Evolutionary conservation across 163 green algal species (phyloP).

Genomic region (Chloromonas sp.): DNA sequence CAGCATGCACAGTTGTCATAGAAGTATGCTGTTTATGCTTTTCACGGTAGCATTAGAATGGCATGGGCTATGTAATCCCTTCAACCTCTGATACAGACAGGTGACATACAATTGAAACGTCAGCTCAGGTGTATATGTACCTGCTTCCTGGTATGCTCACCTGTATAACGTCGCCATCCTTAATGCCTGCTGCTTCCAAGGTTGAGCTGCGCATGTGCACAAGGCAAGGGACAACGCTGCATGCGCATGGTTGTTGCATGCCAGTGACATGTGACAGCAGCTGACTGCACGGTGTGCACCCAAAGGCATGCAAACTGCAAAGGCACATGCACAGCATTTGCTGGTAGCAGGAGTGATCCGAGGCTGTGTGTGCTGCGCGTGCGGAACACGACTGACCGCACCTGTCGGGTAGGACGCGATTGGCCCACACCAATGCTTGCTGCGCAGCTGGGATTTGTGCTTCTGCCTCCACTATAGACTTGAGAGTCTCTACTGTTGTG

Average conservation of each 20-base stretch:
- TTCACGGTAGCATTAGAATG: neutral
- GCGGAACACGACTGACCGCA: neutral
- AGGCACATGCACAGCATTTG: neutral
- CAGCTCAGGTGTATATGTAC: neutral
- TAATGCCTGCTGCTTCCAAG: neutral
- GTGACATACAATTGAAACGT: neutral
- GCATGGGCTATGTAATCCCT: neutral
- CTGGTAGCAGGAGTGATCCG: neutral
- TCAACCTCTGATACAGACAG: neutral
- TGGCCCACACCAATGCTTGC: conserved; percentile 55
- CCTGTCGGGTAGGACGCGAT: conserved; percentile 23
- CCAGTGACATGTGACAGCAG: neutral
- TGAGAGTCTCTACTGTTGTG: conserved; percentile 47
- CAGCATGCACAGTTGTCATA: neutral
- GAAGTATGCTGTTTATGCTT: neutral
- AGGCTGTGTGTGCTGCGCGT: neutral
- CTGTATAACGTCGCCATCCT: conserved; percentile 6
- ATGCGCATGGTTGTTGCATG: neutral
- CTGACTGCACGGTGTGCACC: conserved; percentile 13
- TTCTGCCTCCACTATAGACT: conserved; percentile 74
- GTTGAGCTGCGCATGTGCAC: neutral
- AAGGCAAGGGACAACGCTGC: no score
- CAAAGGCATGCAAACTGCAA: conserved; percentile 44
- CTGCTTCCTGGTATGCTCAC: neutral
- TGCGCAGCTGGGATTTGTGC: conserved; percentile 40